Evolutionary conservation across 1,284 basidiomycete genomes (phyloP).

Genomic region (Vanrija sp.): DNA sequence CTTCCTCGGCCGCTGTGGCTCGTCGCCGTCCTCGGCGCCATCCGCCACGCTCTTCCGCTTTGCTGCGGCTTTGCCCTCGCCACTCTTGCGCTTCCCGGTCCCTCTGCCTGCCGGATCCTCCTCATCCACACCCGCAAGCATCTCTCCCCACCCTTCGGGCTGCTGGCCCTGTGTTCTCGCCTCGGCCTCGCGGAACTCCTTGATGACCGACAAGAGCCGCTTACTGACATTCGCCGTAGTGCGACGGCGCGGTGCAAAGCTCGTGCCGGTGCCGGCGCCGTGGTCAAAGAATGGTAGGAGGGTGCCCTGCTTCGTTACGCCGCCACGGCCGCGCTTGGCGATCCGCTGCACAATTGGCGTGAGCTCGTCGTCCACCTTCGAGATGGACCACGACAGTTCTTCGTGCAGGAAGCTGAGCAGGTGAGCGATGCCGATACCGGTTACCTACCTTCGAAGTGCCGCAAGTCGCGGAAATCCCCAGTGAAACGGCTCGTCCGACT

Average conservation of each 20-base stretch:
- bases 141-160: conserved; percentile 37
- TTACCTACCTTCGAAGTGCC: conserved; percentile 68
- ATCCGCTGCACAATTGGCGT: conserved; percentile 91
- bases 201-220: conserved; percentile 82
- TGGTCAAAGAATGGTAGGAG: conserved; percentile 57
- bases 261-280: conserved; percentile 53
- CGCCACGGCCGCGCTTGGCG: conserved; percentile 67
- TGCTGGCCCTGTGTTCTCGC: conserved; percentile 26
- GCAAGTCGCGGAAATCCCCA: conserved; percentile 97
- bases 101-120: conserved; percentile 20
- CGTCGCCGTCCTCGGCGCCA: too few species aligned
- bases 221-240: conserved; percentile 74
- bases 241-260: conserved; percentile 67
- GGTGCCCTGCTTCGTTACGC: conserved; percentile 57
- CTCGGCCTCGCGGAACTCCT: conserved; percentile 66
- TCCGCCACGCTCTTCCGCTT: too few species aligned
- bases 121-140: conserved; percentile 43
- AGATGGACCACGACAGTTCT: conserved; percentile 79
- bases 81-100: too few species aligned
- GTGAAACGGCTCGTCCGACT: conserved; percentile 88
- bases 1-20: too few species aligned
- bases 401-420: conserved; percentile 67
- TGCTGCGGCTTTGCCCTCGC: too few species aligned
- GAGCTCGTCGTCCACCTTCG: conserved; percentile 86
- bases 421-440: conserved; percentile 2